Evolutionary conservation across 306 rosid species (phyloP), one percentile per base, ranked within the genome.

Genomic region (Luffa acutangula): DNA sequence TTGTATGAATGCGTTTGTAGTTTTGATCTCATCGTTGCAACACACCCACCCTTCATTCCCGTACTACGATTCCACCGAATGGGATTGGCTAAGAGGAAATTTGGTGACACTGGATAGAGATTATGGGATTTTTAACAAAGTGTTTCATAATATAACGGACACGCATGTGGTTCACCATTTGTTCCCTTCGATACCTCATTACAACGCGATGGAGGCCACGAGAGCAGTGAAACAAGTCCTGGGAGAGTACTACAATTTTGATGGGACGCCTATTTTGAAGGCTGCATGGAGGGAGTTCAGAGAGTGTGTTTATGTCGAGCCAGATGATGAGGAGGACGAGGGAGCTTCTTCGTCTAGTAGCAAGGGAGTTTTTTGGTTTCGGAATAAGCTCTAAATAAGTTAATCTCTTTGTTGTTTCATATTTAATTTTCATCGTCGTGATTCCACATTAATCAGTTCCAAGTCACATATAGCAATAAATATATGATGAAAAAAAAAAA

Each of bases 41-140:
- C 97, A 93, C 62, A 91, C 97, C 5, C 97, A 93, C 76, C 80
- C 79, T 18, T 58, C 93, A 3, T 78, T 91, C 64, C 96, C 98
- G 0, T 96, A 89, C 80, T 93, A 90, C 59, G 93, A 89, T 33
- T 77, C 95, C 7, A 83, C 89, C 0, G 93, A 93, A 59, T 90
- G 98, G 98, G 97, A 93, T 7, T 93, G 98, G 98, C 43, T 91
- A 48, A 84, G 87, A 78, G 98, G 97, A 2, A 94, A 96, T 6
- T 42, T 91, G 81, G 84, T 93, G 2, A 91, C 98, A 0, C 70
- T 85, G 69, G 97, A 93, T 43, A 90, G 98, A 86, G 91, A 91
- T 66, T 91, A 82, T 54, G 93, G 93, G 31, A 20, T 90, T 25
- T 70, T 93, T 63, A 90, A 89, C 43, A 87, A 81, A 81, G 91